Evolutionary conservation across 116 monocot genomes (phyloP).

Genomic region (Trichopus zeylanicus): DNA sequence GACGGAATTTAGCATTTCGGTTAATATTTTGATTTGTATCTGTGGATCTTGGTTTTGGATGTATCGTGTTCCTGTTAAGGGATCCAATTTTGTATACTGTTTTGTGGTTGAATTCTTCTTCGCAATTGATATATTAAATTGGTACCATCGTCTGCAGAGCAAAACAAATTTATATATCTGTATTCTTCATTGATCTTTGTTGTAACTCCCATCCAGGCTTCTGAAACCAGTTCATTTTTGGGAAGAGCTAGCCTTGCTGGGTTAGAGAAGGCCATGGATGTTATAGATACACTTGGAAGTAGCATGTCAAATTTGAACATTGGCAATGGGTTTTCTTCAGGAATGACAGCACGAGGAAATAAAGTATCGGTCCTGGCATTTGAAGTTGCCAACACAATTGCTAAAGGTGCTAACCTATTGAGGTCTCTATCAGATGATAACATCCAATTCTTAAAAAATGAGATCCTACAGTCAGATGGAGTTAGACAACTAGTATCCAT

Average conservation of each 20-base stretch:
- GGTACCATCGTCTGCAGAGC: neutral
- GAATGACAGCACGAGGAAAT: conserved; percentile 29
- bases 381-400: conserved; percentile 82
- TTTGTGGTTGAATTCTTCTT: too few relatives aligned
- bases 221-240: conserved; percentile 42
- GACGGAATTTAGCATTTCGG: too few relatives aligned
- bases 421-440: conserved; percentile 56
- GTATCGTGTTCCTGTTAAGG: too few relatives aligned
- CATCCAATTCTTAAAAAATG: conserved; percentile 44
- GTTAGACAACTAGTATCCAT: conserved; percentile 34
- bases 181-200: neutral
- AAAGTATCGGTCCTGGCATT: conserved; percentile 62
- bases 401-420: conserved; percentile 55
- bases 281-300: conserved; percentile 70
- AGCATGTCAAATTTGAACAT: conserved; percentile 57
- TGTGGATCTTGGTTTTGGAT: too few relatives aligned
- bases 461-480: conserved; percentile 51
- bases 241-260: conserved; percentile 58
- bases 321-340: conserved; percentile 46
- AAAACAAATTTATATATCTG: neutral
- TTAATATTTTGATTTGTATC: too few relatives aligned
- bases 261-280: conserved; percentile 58
- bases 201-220: conserved; percentile 20
- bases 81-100: too few relatives aligned
- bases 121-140: too few relatives aligned